These are phyloP conservation scores for Sporothrix mexicana DNA, from an alignment of 2,329 filamentous ascomycete genomes.

Conservation along the genomic window DNA sequence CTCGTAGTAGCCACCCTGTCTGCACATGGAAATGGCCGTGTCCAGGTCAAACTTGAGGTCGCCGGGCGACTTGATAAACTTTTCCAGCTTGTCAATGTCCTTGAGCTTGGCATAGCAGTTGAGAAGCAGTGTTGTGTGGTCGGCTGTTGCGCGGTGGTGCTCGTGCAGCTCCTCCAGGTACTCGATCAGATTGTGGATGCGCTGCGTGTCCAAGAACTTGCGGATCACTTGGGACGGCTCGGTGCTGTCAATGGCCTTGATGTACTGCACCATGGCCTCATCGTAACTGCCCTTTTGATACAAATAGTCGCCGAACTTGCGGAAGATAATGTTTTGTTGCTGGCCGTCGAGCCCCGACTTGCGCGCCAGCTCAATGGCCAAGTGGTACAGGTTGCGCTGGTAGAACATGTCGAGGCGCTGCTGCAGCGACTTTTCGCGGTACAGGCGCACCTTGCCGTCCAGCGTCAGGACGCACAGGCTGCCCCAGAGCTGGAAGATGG, in stretches of 20 bases:
- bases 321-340: conserved; percentile 90
- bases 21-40: conserved; percentile 95
- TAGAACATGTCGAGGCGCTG: conserved; percentile 94
- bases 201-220: conserved; percentile 95
- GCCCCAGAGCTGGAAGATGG: conserved; percentile 85
- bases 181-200: conserved; percentile 96
- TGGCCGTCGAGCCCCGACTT: conserved; percentile 79
- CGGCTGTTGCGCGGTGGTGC: conserved; percentile 87
- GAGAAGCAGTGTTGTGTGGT: conserved; percentile 90
- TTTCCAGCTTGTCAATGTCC: conserved; percentile 93
- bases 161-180: conserved; percentile 97
- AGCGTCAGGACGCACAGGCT: conserved; percentile 88
- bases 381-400: conserved; percentile 87
- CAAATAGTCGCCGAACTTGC: conserved; percentile 90
- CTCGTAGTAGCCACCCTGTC: conserved; percentile 95
- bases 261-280: conserved; percentile 98
- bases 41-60: conserved; percentile 97
- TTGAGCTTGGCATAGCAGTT: conserved; percentile 99
- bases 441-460: conserved; percentile 89
- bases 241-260: conserved; percentile 93
- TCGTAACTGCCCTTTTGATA: conserved; percentile 97
- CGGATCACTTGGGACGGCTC: conserved; percentile 96
- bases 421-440: conserved; percentile 87
- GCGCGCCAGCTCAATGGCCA: conserved; percentile 91
- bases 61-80: conserved; percentile 93